Evolutionary conservation across 495 filamentous ascomycete genomes (phyloP).

Genomic region (Xylaria scruposa): DNA sequence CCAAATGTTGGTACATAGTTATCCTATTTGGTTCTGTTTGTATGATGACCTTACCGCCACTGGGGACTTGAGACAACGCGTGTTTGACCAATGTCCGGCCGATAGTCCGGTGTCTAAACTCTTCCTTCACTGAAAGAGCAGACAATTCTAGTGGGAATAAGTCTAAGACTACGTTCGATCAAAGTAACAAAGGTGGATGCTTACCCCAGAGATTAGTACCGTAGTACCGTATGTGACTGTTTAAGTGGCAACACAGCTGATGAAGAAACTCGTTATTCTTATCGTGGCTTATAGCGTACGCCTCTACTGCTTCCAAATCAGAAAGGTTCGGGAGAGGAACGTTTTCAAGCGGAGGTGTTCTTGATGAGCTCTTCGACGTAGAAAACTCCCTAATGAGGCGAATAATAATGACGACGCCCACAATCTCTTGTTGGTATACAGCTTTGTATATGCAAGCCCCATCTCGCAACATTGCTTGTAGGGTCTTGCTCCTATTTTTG

Average conservation of each 20-base stretch:
- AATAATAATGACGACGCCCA: neutral
- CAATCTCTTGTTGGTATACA: neutral
- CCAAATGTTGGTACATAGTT: conserved; percentile 10
- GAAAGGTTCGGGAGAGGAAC: neutral
- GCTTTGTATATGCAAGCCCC: conserved; percentile 19
- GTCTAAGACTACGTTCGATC: neutral
- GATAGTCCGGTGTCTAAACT: conserved; percentile 3
- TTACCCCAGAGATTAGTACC: conserved; percentile 6
- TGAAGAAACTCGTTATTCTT: neutral
- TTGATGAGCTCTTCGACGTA: neutral
- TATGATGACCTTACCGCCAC: neutral
- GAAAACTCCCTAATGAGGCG: neutral
- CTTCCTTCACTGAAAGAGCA: conserved; percentile 6
- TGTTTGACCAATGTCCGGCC: conserved; percentile 7
- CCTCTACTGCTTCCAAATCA: conserved; percentile 10
- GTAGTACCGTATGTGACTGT: neutral
- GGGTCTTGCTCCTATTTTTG: neutral
- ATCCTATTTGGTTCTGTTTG: neutral
- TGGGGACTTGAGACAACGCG: conserved; percentile 12
- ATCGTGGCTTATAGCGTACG: neutral
- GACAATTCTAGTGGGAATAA: neutral
- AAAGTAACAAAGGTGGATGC: neutral
- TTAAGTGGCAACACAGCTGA: neutral
- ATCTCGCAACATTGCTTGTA: neutral
- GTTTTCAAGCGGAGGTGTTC: neutral